phyloP scores from a whole-genome alignment of 2,329 filamentous ascomycete species.

The Phialophora macrospora region DNA sequence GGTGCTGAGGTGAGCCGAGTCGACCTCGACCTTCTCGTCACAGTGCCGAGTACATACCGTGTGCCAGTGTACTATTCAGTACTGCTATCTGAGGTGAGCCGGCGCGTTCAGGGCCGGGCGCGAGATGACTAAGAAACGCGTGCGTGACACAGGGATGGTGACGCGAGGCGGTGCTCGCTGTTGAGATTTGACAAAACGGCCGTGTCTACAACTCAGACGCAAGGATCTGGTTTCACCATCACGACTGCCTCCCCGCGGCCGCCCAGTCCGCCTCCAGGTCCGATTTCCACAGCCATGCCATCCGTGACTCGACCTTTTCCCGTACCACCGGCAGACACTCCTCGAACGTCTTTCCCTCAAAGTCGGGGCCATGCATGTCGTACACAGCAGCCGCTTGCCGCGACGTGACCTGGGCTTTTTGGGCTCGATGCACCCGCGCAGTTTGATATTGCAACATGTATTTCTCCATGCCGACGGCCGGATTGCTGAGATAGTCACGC shows the following conservation, averaged over 20 bases:
- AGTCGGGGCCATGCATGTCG: slow-evolving; percentile 18
- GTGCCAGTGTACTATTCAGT: no score
- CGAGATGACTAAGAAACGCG: not conserved
- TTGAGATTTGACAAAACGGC: no score
- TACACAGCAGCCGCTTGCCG: slow-evolving; percentile 18
- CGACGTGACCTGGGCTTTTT: slow-evolving; percentile 18
- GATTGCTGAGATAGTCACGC: slow-evolving; percentile 14
- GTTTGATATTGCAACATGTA: slow-evolving; percentile 13
- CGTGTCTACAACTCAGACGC: no score
- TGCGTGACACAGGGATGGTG: not conserved
- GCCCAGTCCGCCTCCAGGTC: slow-evolving; percentile 20
- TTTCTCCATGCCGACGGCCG: not conserved
- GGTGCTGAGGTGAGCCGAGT: not conserved
- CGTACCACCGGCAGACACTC: slow-evolving; percentile 16
- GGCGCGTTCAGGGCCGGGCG: not conserved
- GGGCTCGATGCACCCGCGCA: slow-evolving; percentile 12
- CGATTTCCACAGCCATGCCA: slow-evolving; percentile 19
- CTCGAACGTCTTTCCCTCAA: slow-evolving; percentile 18
- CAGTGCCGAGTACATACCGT: no score
- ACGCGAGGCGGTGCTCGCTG: no score
- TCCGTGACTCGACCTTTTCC: slow-evolving; percentile 17
- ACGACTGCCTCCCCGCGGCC: not conserved
- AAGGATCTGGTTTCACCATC: not conserved
- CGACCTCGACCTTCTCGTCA: not conserved
- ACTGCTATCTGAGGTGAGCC: no score